Conservation (phyloP, 805 yeast genomes). For the Wickerhamiella vanderwaltii region DNA sequence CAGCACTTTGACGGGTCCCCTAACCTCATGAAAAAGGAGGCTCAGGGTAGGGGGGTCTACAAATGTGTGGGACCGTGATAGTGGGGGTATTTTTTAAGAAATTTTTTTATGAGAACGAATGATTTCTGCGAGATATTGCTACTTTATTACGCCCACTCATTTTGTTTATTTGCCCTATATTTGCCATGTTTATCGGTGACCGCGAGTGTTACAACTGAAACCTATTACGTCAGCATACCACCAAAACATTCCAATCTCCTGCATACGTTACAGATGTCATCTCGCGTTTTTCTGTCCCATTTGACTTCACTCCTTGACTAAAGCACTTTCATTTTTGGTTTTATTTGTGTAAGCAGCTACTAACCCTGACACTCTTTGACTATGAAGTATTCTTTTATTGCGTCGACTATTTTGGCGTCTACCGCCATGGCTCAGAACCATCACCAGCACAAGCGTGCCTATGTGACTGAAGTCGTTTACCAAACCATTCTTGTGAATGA, state of each 20-base stretch:
- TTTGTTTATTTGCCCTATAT: too few relatives aligned
- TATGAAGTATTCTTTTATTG: constrained; percentile 12
- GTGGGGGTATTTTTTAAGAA: too few relatives aligned
- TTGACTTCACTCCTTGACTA: background rate
- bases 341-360: constrained; percentile 4
- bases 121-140: too few relatives aligned
- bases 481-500: constrained; percentile 34
- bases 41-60: too few relatives aligned
- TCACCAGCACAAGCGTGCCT: constrained; percentile 43
- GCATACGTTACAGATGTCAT: background rate
- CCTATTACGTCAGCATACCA: background rate
- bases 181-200: too few relatives aligned
- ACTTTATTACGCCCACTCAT: too few relatives aligned
- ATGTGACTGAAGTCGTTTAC: constrained; percentile 36
- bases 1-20: too few relatives aligned
- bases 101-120: too few relatives aligned
- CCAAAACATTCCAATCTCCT: constrained; percentile 2
- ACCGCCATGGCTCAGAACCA: constrained; percentile 33
- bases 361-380: constrained; percentile 11
- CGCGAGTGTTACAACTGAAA: too few relatives aligned
- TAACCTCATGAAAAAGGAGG: too few relatives aligned
- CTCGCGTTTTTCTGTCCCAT: background rate
- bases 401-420: constrained; percentile 15
- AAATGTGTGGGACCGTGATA: too few relatives aligned
- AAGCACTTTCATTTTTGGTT: background rate